These are phyloP conservation scores for Fusarium virguliforme DNA, from an alignment of 2,329 filamentous ascomycete species.

Conservation along the genomic window DNA sequence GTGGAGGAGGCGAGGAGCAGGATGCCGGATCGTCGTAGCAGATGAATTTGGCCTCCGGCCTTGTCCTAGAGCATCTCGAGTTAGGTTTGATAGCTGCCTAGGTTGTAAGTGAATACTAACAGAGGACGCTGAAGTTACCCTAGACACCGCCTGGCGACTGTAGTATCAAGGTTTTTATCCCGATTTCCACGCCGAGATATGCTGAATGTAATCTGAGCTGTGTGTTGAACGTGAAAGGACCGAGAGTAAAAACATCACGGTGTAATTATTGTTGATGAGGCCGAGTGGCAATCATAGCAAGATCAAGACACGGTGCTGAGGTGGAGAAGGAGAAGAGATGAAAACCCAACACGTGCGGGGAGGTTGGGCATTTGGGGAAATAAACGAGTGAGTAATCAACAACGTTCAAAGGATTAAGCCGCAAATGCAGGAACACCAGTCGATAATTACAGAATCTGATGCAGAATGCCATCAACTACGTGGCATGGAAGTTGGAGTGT, in stretches of 20 bases:
- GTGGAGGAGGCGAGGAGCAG: conserved; percentile 30
- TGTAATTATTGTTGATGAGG: background rate
- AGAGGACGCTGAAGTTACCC: conserved; percentile 10
- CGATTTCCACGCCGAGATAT: background rate
- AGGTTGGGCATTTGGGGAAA: background rate
- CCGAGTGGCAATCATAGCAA: background rate
- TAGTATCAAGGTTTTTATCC: background rate
- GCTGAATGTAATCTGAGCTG: no score
- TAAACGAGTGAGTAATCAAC: background rate
- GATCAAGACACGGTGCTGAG: background rate
- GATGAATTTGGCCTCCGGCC: conserved; percentile 27
- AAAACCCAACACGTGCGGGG: conserved; percentile 6
- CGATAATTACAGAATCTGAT: background rate
- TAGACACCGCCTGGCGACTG: background rate
- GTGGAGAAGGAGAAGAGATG: background rate
- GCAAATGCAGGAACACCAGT: background rate
- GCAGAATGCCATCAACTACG: background rate
- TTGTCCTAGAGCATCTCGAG: background rate
- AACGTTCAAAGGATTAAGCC: background rate
- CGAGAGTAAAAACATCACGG: background rate
- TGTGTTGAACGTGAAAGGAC: background rate
- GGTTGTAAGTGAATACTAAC: conserved; percentile 4
- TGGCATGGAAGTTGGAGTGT: conserved; percentile 27
- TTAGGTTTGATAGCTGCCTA: conserved; percentile 4
- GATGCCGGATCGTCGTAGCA: conserved; percentile 37